Percentiles rank a stretch among this genome's conserved stretches.
phyloP scores from a whole-genome alignment of 23 red algal species.

The Pyropia haitanensis region DNA sequence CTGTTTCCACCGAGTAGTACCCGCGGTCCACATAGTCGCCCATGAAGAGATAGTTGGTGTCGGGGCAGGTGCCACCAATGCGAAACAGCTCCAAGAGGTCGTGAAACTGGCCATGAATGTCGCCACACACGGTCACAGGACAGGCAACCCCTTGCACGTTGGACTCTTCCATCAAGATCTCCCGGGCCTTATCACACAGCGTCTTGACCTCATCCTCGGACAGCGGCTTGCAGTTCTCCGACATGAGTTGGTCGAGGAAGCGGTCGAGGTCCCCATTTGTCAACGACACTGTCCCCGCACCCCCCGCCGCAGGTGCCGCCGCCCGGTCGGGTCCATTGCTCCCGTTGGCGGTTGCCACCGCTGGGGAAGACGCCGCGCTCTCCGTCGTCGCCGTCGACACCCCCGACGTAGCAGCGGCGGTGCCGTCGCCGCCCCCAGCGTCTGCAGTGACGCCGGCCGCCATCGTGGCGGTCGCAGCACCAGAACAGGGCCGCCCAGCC shows the following conservation, averaged over 20 bases:
- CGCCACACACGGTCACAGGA: constrained; percentile 94
- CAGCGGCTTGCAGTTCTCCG: constrained; percentile 86
- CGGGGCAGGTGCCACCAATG: constrained; percentile 92
- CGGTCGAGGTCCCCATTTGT: constrained; percentile 71
- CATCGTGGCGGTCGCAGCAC: too few relatives aligned
- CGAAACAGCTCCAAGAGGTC: constrained; percentile 94
- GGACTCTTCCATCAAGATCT: constrained; percentile 87
- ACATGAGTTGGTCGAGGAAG: constrained; percentile 73
- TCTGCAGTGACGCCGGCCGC: too few relatives aligned
- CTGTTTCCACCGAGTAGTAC: constrained; percentile 98
- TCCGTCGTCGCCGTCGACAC: too few relatives aligned
- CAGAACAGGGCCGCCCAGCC: too few relatives aligned
- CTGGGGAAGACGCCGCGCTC: too few relatives aligned
- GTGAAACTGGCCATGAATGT: constrained; percentile 97
- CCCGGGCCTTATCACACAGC: constrained; percentile 82
- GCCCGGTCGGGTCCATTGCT: too few relatives aligned
- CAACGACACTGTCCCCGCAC: constrained; percentile 5
- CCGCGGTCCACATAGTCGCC: constrained; percentile 99
- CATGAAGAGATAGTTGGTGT: constrained; percentile 99
- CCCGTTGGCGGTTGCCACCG: too few relatives aligned
- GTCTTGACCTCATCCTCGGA: constrained; percentile 91
- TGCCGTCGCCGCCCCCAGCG: too few relatives aligned
- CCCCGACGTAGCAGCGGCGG: too few relatives aligned
- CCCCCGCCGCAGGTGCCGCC: too few relatives aligned
- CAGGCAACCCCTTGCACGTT: constrained; percentile 93